Conservation (phyloP, 2,329 filamentous ascomycete species). For the Cladophialophora immunda region DNA sequence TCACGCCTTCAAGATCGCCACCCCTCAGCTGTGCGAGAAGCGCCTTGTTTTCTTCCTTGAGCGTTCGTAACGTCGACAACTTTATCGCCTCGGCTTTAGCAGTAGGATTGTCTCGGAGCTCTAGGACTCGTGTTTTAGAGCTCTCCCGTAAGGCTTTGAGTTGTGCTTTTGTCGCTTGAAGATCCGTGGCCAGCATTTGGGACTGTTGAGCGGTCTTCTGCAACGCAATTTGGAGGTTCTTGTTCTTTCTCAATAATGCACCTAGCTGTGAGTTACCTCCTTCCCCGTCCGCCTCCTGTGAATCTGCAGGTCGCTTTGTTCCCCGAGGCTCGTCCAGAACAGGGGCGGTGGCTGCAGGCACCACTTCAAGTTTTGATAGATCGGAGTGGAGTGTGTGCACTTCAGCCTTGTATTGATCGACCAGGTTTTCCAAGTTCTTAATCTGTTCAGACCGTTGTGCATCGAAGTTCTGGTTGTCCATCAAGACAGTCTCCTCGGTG, state of each 20-base stretch:
- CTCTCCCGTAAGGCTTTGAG: slow-evolving; percentile 72
- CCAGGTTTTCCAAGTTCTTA: slow-evolving; percentile 81
- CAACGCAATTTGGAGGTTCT: slow-evolving; percentile 82
- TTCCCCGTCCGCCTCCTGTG: slow-evolving; percentile 50
- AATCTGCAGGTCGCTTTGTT: slow-evolving; percentile 70
- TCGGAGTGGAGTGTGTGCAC: slow-evolving; percentile 77
- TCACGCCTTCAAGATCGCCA: slow-evolving; percentile 55
- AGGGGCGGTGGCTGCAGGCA: slow-evolving; percentile 47
- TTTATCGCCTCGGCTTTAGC: slow-evolving; percentile 86
- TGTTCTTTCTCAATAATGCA: slow-evolving; percentile 85
- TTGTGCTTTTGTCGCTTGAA: slow-evolving; percentile 76
- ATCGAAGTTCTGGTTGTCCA: slow-evolving; percentile 76
- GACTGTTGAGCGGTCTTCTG: slow-evolving; percentile 73
- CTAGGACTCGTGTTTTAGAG: slow-evolving; percentile 81
- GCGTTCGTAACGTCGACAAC: slow-evolving; percentile 75
- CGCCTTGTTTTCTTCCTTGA: slow-evolving; percentile 84
- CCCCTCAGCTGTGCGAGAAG: slow-evolving; percentile 76
- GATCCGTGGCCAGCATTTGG: slow-evolving; percentile 76
- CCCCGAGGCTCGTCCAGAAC: slow-evolving; percentile 55
- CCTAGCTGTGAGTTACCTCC: slow-evolving; percentile 76
- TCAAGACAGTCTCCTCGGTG: slow-evolving; percentile 85
- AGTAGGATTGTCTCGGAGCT: slow-evolving; percentile 91
- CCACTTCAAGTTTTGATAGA: slow-evolving; percentile 70
- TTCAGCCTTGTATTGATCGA: slow-evolving; percentile 86
- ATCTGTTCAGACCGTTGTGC: slow-evolving; percentile 73